phyloP scores from a whole-genome alignment of 306 rosid genomes.

The Clitoria ternatea region DNA sequence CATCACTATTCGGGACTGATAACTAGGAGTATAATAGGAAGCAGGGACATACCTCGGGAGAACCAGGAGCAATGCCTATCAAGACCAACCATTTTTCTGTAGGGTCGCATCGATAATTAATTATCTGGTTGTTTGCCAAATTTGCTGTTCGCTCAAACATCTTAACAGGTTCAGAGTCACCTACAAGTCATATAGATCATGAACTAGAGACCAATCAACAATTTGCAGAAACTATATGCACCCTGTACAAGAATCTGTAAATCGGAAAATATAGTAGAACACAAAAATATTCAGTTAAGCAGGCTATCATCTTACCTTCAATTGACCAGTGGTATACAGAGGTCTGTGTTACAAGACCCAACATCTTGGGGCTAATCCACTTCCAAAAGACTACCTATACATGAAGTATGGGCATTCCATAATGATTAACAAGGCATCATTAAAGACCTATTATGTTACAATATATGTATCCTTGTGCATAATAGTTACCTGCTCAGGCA shows the following conservation, averaged over 20 bases:
- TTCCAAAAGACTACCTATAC: constrained; percentile 94
- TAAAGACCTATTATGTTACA: background rate
- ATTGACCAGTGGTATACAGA: constrained; percentile 95
- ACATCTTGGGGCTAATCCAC: constrained; percentile 86
- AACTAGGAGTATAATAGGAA: constrained; percentile 15
- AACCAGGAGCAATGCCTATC: constrained; percentile 99
- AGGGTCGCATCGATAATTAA: constrained; percentile 95
- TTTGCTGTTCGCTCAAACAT: constrained; percentile 95
- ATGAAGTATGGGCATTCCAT: constrained; percentile 6
- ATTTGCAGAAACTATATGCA: constrained; percentile 17
- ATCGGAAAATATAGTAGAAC: background rate
- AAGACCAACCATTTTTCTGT: constrained; percentile 98
- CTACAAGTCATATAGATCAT: constrained; percentile 39
- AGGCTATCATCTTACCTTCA: constrained; percentile 56
- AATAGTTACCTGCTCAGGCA: constrained; percentile 92
- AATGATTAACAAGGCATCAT: constrained; percentile 7
- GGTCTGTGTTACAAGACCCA: constrained; percentile 92
- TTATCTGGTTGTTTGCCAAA: constrained; percentile 88
- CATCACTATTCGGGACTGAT: background rate
- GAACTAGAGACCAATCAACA: constrained; percentile 26
- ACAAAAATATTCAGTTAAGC: background rate
- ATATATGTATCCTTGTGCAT: background rate
- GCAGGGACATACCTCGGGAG: constrained; percentile 70
- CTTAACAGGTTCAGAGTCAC: constrained; percentile 93
- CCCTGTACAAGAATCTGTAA: background rate